Conservation (phyloP, 116 monocot genomes). For the Papilionanthe hybrid region DNA sequence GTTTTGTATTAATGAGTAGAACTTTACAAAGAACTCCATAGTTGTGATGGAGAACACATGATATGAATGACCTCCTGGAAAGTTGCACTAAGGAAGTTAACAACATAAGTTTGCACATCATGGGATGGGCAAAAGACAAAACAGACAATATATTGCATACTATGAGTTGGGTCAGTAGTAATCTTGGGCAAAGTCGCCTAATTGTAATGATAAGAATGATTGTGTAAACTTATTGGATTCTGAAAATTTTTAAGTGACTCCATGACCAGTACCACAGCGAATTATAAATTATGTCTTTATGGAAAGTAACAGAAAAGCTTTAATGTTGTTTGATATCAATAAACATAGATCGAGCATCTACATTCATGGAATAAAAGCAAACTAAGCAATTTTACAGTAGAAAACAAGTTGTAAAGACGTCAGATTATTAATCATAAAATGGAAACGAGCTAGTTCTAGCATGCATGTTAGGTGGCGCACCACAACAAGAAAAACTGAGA, state of each 20-base stretch:
- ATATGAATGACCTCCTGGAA: no score
- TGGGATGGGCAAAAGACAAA: no score
- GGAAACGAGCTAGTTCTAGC: no score
- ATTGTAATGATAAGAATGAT: neutral
- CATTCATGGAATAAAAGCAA: neutral
- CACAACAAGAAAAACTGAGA: neutral
- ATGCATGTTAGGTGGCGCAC: neutral
- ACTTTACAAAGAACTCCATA: no score
- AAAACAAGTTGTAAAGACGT: neutral
- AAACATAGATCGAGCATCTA: neutral
- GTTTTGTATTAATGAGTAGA: no score
- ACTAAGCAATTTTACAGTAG: neutral
- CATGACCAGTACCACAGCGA: neutral
- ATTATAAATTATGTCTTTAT: neutral
- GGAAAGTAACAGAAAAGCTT: neutral
- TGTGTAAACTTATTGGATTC: neutral
- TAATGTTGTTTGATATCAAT: neutral
- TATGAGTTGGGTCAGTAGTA: no score
- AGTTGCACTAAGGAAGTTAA: no score
- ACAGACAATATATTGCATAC: no score
- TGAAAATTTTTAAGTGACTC: neutral
- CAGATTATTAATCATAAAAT: no score
- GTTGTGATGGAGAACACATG: no score
- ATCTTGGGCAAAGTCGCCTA: neutral
- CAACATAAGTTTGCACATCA: no score